These are phyloP conservation scores for Imleria badia DNA, from an alignment of 768 basidiomycete species.

Conservation along the genomic window DNA sequence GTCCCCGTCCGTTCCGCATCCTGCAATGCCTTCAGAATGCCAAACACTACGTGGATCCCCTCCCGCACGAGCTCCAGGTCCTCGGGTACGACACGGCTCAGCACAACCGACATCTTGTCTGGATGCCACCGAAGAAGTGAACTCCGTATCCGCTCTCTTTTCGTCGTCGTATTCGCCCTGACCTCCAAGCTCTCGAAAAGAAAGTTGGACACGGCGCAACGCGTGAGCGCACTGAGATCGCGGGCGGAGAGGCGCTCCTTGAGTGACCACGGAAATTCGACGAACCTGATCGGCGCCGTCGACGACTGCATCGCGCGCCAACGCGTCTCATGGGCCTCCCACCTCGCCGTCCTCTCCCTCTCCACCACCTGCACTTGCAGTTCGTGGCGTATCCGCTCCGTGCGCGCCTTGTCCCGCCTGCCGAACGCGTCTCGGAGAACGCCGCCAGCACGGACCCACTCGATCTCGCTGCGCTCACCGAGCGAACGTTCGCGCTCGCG, in stretches of 20 bases:
- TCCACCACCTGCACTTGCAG: slow-evolving; percentile 46
- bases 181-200: slow-evolving; percentile 47
- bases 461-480: slow-evolving; percentile 50
- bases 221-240: slow-evolving; percentile 36
- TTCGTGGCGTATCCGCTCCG: slow-evolving; percentile 47
- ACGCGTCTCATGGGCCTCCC: slow-evolving; percentile 53
- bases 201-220: slow-evolving; percentile 46
- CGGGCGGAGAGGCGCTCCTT: slow-evolving; percentile 8
- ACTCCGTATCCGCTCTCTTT: slow-evolving; percentile 54
- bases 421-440: slow-evolving; percentile 51
- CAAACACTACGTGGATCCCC: slow-evolving; percentile 47
- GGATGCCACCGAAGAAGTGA: slow-evolving; percentile 70
- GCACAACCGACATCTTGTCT: slow-evolving; percentile 52
- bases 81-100: slow-evolving; percentile 43
- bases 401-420: slow-evolving; percentile 49
- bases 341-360: slow-evolving; percentile 36
- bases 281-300: slow-evolving; percentile 38
- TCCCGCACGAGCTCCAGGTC: slow-evolving; percentile 45
- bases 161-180: slow-evolving; percentile 39
- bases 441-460: slow-evolving; percentile 61
- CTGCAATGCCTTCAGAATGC: slow-evolving; percentile 33
- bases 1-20: slow-evolving; percentile 29
- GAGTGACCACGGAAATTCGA: slow-evolving; percentile 66
- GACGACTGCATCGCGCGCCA: slow-evolving; percentile 46
- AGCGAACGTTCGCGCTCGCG: slow-evolving; percentile 40